Evolutionary conservation across 139 green algal genomes (phyloP).

Genomic region (Deuterostichococcus epilithicus): DNA sequence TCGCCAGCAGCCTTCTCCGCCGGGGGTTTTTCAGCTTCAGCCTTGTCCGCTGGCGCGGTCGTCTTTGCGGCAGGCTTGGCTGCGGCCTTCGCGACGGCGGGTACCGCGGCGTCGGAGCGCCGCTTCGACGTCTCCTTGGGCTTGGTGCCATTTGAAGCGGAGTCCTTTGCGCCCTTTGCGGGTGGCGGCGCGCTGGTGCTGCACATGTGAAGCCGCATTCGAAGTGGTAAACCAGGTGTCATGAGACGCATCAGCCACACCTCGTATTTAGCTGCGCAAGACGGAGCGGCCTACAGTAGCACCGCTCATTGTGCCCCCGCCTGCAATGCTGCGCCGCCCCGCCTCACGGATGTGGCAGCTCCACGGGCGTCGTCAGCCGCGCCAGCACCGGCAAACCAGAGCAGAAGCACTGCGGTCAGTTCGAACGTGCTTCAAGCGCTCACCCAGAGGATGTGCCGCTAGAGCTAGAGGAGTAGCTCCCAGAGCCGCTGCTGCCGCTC

Average conservation of each 20-base stretch:
- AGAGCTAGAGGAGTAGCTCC: background rate
- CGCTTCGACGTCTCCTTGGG: background rate
- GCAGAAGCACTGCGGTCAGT: background rate
- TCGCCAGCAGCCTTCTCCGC: background rate
- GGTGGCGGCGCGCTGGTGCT: background rate
- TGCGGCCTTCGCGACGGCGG: no score
- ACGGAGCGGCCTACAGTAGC: no score
- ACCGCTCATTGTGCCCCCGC: no score
- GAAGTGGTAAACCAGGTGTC: no score
- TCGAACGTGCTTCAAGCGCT: background rate
- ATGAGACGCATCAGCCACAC: no score
- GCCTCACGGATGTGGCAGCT: no score
- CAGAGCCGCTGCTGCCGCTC: background rate
- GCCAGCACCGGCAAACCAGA: no score
- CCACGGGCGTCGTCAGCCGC: no score
- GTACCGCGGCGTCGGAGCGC: background rate
- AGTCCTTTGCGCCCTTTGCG: background rate
- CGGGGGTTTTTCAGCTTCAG: background rate
- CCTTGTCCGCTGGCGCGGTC: background rate
- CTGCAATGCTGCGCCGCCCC: no score
- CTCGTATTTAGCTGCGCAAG: no score
- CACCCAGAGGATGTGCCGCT: background rate
- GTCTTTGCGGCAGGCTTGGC: background rate
- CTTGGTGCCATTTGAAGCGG: background rate
- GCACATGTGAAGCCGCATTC: no score